Evolutionary conservation across 75 land plant species (phyloP).

Genomic region (Azolla pinnata): DNA sequence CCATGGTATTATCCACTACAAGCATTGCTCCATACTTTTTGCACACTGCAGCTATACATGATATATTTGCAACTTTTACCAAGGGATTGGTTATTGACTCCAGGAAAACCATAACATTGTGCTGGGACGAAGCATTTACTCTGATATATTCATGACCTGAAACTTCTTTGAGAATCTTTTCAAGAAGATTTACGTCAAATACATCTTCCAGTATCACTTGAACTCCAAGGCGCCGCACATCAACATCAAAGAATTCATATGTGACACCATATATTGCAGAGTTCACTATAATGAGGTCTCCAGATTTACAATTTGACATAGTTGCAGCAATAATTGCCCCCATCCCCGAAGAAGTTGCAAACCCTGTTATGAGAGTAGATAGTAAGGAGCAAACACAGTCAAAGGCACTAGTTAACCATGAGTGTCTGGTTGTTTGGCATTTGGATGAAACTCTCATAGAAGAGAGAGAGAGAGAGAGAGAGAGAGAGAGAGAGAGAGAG

Average conservation of each 20-base stretch:
- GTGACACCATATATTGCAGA: constrained; percentile 19
- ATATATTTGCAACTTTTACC: constrained; percentile 20
- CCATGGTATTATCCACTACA: constrained; percentile 25
- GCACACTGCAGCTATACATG: constrained; percentile 12
- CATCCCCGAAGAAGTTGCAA: constrained; percentile 23
- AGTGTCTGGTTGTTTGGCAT: neutral
- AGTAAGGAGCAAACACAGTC: neutral
- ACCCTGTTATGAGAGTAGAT: constrained; percentile 9
- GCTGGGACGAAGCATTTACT: neutral
- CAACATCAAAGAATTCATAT: constrained; percentile 14
- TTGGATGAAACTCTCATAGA: too few relatives aligned
- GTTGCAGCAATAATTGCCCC: constrained; percentile 24
- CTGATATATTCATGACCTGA: neutral
- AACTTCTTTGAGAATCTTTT: constrained; percentile 7
- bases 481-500: too few relatives aligned
- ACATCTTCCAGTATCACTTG: constrained; percentile 2
- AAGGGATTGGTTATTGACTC: constrained; percentile 23
- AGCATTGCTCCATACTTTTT: constrained; percentile 23
- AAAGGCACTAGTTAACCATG: neutral
- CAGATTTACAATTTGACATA: constrained; percentile 18
- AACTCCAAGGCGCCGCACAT: constrained; percentile 18
- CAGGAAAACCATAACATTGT: constrained; percentile 15
- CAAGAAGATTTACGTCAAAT: constrained; percentile 6
- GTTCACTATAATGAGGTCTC: constrained; percentile 15
- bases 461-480: too few relatives aligned